These are phyloP conservation scores for Tetrahymena thermophila DNA, from an alignment of 73 alveolate species.

Conservation along the genomic window DNA sequence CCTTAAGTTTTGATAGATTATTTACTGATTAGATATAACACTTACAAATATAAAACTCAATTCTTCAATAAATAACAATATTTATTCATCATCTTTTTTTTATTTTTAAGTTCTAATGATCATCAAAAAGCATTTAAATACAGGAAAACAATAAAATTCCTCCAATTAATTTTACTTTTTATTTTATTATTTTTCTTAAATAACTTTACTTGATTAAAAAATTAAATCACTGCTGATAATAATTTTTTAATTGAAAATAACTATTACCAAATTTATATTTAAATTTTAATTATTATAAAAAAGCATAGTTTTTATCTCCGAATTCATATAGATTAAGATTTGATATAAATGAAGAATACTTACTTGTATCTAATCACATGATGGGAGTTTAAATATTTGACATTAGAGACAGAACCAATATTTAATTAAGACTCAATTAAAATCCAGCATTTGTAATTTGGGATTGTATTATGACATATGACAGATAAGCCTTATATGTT, in stretches of 20 bases:
- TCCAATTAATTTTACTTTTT: too few species aligned
- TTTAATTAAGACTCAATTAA: neutral
- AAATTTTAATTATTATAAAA: neutral
- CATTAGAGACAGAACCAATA: neutral
- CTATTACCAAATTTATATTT: neutral
- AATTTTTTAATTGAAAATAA: too few species aligned
- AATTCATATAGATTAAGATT: neutral
- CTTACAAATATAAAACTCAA: too few species aligned
- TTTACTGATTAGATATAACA: too few species aligned
- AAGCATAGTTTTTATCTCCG: neutral
- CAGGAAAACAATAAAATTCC: too few species aligned
- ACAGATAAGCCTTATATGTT: neutral
- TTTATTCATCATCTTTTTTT: too few species aligned
- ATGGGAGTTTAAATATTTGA: neutral
- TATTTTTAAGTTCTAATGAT: too few species aligned
- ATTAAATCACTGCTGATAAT: too few species aligned
- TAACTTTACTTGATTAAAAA: neutral
- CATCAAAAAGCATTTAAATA: too few species aligned
- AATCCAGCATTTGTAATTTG: neutral
- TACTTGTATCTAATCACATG: neutral
- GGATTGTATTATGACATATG: neutral
- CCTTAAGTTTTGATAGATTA: too few species aligned
- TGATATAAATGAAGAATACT: neutral
- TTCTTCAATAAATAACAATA: too few species aligned
- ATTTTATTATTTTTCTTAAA: neutral